These are phyloP conservation scores for Acer saccharum DNA, from an alignment of 345 rosid species.

Conservation along the genomic window DNA sequence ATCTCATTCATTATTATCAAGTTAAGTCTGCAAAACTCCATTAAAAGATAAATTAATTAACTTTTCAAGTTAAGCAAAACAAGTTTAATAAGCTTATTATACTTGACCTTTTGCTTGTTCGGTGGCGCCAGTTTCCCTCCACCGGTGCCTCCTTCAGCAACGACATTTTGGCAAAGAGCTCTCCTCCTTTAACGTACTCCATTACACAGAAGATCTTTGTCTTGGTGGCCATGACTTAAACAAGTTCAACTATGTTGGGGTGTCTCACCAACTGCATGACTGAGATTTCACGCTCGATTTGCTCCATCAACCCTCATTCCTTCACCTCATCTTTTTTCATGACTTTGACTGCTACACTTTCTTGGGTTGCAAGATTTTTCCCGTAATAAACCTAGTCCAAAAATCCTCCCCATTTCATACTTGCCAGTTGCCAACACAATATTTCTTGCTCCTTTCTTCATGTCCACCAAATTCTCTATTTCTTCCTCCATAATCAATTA, in stretches of 20 bases:
- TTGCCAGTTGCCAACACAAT: constrained; percentile 42
- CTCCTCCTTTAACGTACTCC: constrained; percentile 62
- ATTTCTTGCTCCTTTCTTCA: no score
- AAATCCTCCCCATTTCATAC: constrained; percentile 35
- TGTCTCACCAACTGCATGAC: constrained; percentile 81
- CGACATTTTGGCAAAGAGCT: constrained; percentile 47
- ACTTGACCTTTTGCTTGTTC: no score
- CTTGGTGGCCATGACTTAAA: constrained; percentile 82
- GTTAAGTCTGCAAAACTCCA: no score
- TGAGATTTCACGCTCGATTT: constrained; percentile 70
- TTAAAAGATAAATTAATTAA: no score
- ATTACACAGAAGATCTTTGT: constrained; percentile 79
- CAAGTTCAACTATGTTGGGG: constrained; percentile 71
- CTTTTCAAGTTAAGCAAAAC: no score
- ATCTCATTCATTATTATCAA: no score
- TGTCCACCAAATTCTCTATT: no score
- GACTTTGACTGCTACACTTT: constrained; percentile 67
- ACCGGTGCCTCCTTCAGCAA: no score
- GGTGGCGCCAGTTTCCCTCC: no score
- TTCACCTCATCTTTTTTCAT: constrained; percentile 70
- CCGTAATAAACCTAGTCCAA: constrained; percentile 76
- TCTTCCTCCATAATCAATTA: no score
- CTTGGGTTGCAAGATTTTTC: constrained; percentile 22
- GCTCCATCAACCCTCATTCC: constrained; percentile 55
- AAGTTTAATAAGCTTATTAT: no score